Evolutionary conservation across 2,329 filamentous ascomycete genomes (phyloP), one percentile per base, ranked within the genome.

Genomic region (Diaporthe citriasiana): DNA sequence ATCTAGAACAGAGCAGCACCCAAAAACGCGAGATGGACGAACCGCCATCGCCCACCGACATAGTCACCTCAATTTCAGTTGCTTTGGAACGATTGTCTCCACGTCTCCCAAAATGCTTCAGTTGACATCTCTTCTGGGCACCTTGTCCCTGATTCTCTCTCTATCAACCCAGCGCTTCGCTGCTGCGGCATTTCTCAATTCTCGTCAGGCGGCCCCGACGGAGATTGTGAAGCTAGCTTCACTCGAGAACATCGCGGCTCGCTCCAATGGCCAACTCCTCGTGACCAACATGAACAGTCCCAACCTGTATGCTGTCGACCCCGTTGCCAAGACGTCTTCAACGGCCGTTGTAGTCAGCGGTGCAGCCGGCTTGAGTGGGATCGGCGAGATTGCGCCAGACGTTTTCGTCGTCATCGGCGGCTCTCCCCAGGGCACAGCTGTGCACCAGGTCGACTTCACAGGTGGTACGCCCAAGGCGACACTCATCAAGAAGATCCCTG

Each of bases 241-340:
- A 9, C 73, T 82, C 71, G 80, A 82, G 73, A 81, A 81, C 72
- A 50, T 82, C 15, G 81, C 81, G 8, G 78, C 80, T 15, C 80
- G 80, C 33, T 69, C 78, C 68, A 79, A 81, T 68, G 81, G 81
- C 38, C 76, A 78, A 55, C 77, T 82, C 51, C 78, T 82, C 17
- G 80, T 79, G 19, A 82, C 80, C 68, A 81, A 80, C 77, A 81
- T 82, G 79, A 81, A 82, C 77, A 77, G 76, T n/a, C 78, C 80
- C 22, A 79, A 78, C 57, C 77, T 82, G 60, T 81, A 79, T 74
- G 60, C 75, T 42, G 71, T 82, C 55, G 79, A 82, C 77, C 76
- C 79, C 0, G 70, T 76, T 0, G 74, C 77, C 60, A 81, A 81
- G 71, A 80, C 78, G 0, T 79, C 78, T 1, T 74, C 77, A 13